Conservation (phyloP, 805 yeast species). For the Hanseniaspora vineae region DNA sequence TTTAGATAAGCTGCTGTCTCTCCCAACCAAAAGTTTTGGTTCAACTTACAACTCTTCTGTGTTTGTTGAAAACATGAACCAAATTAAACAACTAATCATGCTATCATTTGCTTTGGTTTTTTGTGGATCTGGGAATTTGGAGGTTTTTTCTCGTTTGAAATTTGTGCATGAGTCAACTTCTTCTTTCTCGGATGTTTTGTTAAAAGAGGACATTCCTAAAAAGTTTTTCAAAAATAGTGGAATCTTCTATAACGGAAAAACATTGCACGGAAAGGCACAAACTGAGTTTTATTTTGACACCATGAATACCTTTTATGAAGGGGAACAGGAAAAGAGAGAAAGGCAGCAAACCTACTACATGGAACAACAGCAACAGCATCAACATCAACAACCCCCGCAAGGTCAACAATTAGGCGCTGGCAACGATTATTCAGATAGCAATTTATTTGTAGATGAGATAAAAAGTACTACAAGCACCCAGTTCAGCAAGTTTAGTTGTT, state of each 20-base stretch:
- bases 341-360: conserved; percentile 1
- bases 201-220: no score
- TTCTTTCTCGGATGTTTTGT: no score
- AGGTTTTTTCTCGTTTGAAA: conserved; percentile 59
- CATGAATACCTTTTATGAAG: background rate
- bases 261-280: no score
- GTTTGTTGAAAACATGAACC: conserved; percentile 36
- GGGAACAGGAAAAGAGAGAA: conserved; percentile 5
- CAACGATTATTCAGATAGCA: no score
- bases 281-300: no score
- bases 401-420: conserved; percentile 1
- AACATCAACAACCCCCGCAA: background rate
- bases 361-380: background rate
- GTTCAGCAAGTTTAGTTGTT: conserved; percentile 66
- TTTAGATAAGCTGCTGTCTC: conserved; percentile 20
- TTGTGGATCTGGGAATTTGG: conserved; percentile 88
- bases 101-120: conserved; percentile 59
- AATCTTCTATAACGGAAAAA: no score
- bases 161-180: conserved; percentile 39
- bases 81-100: conserved; percentile 45
- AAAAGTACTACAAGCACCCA: conserved; percentile 18
- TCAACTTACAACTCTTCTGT: conserved; percentile 44
- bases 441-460: conserved; percentile 10
- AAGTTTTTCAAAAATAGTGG: no score
- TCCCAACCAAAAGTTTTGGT: conserved; percentile 25